Evolutionary conservation across 108 stramenopile genomes (phyloP), one percentile per base, ranked within the genome.

Genomic region (Skeletonema tropicum): DNA sequence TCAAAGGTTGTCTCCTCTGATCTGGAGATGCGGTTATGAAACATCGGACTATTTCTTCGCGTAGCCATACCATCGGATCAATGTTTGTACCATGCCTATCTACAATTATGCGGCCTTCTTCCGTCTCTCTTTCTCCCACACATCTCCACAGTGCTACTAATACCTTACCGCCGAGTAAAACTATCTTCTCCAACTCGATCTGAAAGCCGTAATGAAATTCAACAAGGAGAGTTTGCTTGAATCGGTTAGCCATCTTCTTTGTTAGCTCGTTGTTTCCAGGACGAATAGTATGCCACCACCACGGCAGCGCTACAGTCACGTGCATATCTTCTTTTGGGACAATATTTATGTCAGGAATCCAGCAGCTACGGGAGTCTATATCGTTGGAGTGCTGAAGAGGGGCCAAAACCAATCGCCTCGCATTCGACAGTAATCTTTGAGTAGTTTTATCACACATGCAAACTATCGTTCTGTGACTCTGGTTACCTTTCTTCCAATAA

Each of bases 201-300:
- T 83, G 82, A 70, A 88, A 88, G 5, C 84, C 71, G 68, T 88
- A 79, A 64, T 88, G 87, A 70, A 85, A 83, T 55, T 88, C 74
- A 10, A 79, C 59, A 23, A 88, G 82, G 14, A 88, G 59, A 6
- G 87, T 68, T 69, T 88, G 87, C 31, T 74, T 74, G 17, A 88
- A 79, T 13, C 87, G 66, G 15, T 52, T 29, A 15, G 77, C 84
- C 31, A 88, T 49, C 1, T 68, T 68, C 60, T 76, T 66, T 23
- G 78, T 70, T 29, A 88, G 46, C 38, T 83, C 75, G n/a, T 76
- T 26, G 64, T 88, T 85, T 7, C 79, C 82, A 23, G 58, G 49
- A 15, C 69, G 70, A 45, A 88, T 85, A 12, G 84, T 85, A 64
- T 88, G 87, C 87, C 87, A 88, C 84, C 84, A 88, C 87, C 87